Evolutionary conservation across 768 basidiomycete genomes (phyloP), one percentile per base, ranked within the genome.

Genomic region (Pisolithus orientalis): DNA sequence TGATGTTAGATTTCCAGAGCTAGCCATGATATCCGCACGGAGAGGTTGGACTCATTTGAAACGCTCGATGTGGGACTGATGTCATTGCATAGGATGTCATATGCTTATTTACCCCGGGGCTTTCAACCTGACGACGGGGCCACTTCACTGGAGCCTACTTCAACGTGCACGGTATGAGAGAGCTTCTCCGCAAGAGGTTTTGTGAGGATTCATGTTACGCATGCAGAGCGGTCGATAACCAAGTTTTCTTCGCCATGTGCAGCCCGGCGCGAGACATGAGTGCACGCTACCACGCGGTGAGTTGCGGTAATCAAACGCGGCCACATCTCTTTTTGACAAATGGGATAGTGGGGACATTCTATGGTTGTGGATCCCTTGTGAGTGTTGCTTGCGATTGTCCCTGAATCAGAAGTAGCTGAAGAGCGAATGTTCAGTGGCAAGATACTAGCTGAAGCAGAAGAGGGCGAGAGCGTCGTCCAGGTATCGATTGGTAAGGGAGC

Each of bases 191-290:
- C 14, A 24, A 6, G 40, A 39, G 21, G 17, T 14, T 14, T 17
- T 47, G 34, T 25, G 25, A n/a, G 16, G 40, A 40, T 50, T 62
- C 39, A 67, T 17, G 7, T 28, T 44, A 11, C 48, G 9, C 50
- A n/a, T 57, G 21, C 60, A 94, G 94, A 52, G 96, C 96, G 6
- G 80, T 94, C 24, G 96, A 99, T 65, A 97, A 98, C 62, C 94
- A 98, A 69, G 81, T 98, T n/a, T 99, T 81, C 71, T 82, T 97
- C 56, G 79, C 89, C 1, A 95, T 94, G 92, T 95, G 93, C 64
- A 96, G 93, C 52, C 94, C 94, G 29, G 95, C 96, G 3, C 80
- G 94, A 24, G 86, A 95, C 58, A 62, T 86, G 58, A 81, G 71
- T 9, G 88, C 91, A 17, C 77, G 77, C 14, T 98, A 98, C 67